Conservation (phyloP, 2,329 filamentous ascomycete species). For the Achaetomium macrosporum region DNA sequence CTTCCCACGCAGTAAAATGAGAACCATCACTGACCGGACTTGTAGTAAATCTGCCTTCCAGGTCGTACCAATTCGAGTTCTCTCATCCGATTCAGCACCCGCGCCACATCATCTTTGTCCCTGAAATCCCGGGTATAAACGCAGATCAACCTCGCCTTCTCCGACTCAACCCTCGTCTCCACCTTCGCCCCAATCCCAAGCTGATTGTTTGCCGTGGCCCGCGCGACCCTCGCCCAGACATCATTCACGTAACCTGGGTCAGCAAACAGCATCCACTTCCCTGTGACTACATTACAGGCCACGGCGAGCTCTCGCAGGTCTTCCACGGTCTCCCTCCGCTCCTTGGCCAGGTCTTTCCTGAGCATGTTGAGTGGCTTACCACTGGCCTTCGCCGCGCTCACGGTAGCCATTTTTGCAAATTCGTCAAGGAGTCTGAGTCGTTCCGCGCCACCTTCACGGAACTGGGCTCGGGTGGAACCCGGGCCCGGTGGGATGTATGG, state of each 20-base stretch:
- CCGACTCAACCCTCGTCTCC: conserved; percentile 47
- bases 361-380: conserved; percentile 33
- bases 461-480: conserved; percentile 36
- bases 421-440: conserved; percentile 40
- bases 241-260: conserved; percentile 48
- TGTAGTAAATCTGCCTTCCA: conserved; percentile 65
- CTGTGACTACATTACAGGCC: conserved; percentile 51
- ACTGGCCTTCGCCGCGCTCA: conserved; percentile 29
- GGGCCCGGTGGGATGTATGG: conserved; percentile 42
- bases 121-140: conserved; percentile 73
- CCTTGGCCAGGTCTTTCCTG: conserved; percentile 43
- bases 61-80: conserved; percentile 54
- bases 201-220: conserved; percentile 60
- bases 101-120: conserved; percentile 60
- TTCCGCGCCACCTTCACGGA: conserved; percentile 48
- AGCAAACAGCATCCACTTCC: conserved; percentile 80
- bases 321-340: conserved; percentile 43
- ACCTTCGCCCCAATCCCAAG: conserved; percentile 72
- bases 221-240: conserved; percentile 61
- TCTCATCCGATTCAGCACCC: conserved; percentile 59
- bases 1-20: not conserved
- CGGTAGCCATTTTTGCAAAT: conserved; percentile 41
- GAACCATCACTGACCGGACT: conserved; percentile 50
- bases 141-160: conserved; percentile 57
- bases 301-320: conserved; percentile 58